Base-by-base conservation (phyloP, 2,329 filamentous ascomycete species). In the Aspergillus ustus region DNA sequence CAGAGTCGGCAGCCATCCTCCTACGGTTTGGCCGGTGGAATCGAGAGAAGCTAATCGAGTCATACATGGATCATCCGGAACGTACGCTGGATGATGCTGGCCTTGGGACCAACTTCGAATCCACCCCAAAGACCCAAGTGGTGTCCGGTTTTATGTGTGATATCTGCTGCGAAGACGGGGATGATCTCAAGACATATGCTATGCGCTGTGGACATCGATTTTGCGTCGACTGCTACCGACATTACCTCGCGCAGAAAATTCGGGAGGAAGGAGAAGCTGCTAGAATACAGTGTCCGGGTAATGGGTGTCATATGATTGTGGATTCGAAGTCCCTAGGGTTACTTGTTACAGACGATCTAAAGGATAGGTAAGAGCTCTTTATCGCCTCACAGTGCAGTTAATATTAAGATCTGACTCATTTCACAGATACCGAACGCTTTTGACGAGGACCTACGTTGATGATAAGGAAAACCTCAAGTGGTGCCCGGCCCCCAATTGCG, bases 401-500 rank as follows among this genome's bases (percentile, higher is more conserved):
- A 25, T 19, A 6, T 63, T 44, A 51, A 57, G 53, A 40, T n/a
- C 46, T 59, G 60, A 45, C 11, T 17, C 11, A 8, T 40, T 44
- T n/a, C 62, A 40, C 66, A 87, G 93, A 67, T 99, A 99, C 73
- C 87, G 91, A 66, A 88, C 91, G 69, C 85, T 99, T 17, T 87
- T 99, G 37, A 97, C 91, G 72, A 85, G 95, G 69, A 97, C 93
- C 7, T 99, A 97, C 72, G 95, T 99, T 63, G 95, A 99, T 77
- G 94, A 99, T 77, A 97, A 93, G 78, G 93, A 97, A 60, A 90
- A 90, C 59, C 86, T 98, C 63, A 97, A 96, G 76, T 99, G 95
- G 95, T 99, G 95, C 75, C 95, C 95, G 0, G 94, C 94, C 1
- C 95, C 95, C n/a, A 94, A 99, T 76, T 99, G 95, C 78, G 87